A percentile compares a stretch with the other conserved stretches of the same genome.
These are phyloP conservation scores for Tolypocladium tundrense DNA, from an alignment of 2,329 filamentous ascomycete genomes.

Conservation along the genomic window DNA sequence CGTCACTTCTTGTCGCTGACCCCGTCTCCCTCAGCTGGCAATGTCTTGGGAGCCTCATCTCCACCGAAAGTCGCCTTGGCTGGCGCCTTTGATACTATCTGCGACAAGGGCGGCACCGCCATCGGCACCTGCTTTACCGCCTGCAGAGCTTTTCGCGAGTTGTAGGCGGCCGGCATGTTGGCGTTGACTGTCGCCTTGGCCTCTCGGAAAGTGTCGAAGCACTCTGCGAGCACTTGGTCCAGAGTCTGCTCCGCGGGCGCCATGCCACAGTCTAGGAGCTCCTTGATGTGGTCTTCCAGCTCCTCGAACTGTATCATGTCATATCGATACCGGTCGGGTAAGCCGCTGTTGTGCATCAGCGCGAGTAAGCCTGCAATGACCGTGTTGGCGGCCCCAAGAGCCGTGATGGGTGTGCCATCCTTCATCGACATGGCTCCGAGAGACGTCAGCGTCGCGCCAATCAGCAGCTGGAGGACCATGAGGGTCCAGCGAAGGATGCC, in stretches of 20 bases:
- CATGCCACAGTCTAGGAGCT: constrained; percentile 37
- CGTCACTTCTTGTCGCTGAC: background rate
- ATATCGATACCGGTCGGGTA: constrained; percentile 40
- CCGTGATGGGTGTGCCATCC: constrained; percentile 31
- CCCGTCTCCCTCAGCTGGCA: background rate
- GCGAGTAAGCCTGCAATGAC: constrained; percentile 39
- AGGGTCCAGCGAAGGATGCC: constrained; percentile 32
- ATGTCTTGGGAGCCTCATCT: background rate
- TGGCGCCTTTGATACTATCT: background rate
- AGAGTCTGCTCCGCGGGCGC: constrained; percentile 29
- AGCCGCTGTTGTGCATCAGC: constrained; percentile 41
- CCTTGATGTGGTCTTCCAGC: constrained; percentile 39
- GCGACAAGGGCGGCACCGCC: background rate
- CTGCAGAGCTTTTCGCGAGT: constrained; percentile 11
- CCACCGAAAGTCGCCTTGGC: constrained; percentile 1
- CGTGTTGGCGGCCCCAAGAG: constrained; percentile 40
- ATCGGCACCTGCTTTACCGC: constrained; percentile 1
- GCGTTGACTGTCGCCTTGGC: constrained; percentile 36
- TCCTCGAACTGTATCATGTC: constrained; percentile 38
- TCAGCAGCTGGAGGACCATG: constrained; percentile 37
- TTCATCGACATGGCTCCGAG: constrained; percentile 31
- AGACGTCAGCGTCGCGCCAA: constrained; percentile 39
- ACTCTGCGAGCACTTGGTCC: constrained; percentile 36
- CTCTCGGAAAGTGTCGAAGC: constrained; percentile 33
- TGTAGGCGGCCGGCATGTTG: constrained; percentile 35